Conservation (phyloP, 176 grass and related monocot genomes). For the Lolium rigidum region DNA sequence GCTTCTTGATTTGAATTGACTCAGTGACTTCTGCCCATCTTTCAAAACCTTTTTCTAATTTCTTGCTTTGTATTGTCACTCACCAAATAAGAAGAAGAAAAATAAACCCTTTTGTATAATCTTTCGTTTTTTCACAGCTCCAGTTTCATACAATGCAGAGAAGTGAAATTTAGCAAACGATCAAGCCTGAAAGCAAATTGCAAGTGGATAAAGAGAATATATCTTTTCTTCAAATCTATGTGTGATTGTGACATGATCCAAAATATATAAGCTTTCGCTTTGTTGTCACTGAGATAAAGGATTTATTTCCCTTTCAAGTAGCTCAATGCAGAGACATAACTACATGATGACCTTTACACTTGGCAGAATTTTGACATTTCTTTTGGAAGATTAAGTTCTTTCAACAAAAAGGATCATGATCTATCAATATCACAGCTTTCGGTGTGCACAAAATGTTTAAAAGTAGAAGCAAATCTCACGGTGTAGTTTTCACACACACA, state of each 20-base stretch:
- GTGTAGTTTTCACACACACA: slow-evolving; percentile 29
- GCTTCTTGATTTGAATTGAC: slow-evolving; percentile 34
- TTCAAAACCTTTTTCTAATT: slow-evolving; percentile 24
- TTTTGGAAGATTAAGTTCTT: slow-evolving; percentile 42
- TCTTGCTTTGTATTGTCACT: slow-evolving; percentile 39
- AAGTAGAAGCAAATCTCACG: slow-evolving; percentile 25
- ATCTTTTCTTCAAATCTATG: slow-evolving; percentile 56
- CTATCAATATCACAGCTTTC: slow-evolving; percentile 51
- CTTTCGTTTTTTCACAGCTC: background rate
- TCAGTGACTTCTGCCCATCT: slow-evolving; percentile 22
- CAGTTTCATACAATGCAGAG: slow-evolving; percentile 1
- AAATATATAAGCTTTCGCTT: slow-evolving; percentile 61
- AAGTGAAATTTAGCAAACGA: slow-evolving; percentile 27
- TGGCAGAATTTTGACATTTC: slow-evolving; percentile 50
- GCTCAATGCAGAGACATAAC: slow-evolving; percentile 36
- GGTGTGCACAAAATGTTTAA: slow-evolving; percentile 30
- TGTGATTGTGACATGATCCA: slow-evolving; percentile 55
- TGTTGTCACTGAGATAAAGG: slow-evolving; percentile 41
- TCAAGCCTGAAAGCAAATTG: slow-evolving; percentile 44
- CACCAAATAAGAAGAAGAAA: slow-evolving; percentile 30
- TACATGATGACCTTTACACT: slow-evolving; percentile 46
- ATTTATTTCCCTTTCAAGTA: slow-evolving; percentile 56
- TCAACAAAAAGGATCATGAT: slow-evolving; percentile 41
- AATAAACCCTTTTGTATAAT: slow-evolving; percentile 18
- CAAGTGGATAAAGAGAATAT: slow-evolving; percentile 56